These are phyloP conservation scores for Cladosporium sphaerospermum DNA, from an alignment of 2,329 filamentous ascomycete genomes.

Conservation along the genomic window DNA sequence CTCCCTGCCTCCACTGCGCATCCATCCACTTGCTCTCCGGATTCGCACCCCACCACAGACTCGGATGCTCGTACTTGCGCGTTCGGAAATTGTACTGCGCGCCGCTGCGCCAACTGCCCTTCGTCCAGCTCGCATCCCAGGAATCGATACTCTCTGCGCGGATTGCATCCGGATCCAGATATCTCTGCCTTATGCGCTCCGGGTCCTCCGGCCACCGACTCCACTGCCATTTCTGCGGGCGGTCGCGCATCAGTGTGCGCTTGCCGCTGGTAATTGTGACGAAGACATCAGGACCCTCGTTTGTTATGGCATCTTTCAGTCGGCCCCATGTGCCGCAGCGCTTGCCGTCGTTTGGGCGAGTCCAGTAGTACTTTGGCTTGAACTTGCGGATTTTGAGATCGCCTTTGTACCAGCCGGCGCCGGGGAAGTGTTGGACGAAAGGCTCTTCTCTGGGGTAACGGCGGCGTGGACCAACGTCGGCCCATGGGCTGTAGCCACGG, in stretches of 20 bases:
- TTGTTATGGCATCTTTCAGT: conserved; percentile 37
- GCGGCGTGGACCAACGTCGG: conserved; percentile 20
- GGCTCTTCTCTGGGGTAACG: conserved; percentile 23
- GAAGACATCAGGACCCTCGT: conserved; percentile 42
- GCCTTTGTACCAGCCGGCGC: conserved; percentile 22
- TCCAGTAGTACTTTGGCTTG: conserved; percentile 36
- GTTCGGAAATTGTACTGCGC: conserved; percentile 25
- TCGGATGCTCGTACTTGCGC: conserved; percentile 20
- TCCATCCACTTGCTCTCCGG: conserved; percentile 23
- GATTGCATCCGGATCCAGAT: conserved; percentile 29
- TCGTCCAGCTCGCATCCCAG: conserved; percentile 15
- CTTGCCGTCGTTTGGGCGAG: conserved; percentile 41
- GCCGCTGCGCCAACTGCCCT: conserved; percentile 17
- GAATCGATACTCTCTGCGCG: conserved; percentile 27
- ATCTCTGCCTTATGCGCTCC: not conserved
- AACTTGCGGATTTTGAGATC: conserved; percentile 19
- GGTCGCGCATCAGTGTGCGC: conserved; percentile 32
- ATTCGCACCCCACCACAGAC: not conserved
- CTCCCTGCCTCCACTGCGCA: conserved; percentile 22
- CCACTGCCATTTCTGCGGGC: conserved; percentile 35
- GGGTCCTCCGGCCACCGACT: conserved; percentile 26
- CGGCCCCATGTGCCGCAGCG: conserved; percentile 32
- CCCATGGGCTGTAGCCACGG: not conserved
- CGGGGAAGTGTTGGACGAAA: conserved; percentile 19
- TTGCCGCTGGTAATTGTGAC: conserved; percentile 35